phyloP scores from a whole-genome alignment of 2,329 filamentous ascomycete genomes.

The Exserohilum turcica region DNA sequence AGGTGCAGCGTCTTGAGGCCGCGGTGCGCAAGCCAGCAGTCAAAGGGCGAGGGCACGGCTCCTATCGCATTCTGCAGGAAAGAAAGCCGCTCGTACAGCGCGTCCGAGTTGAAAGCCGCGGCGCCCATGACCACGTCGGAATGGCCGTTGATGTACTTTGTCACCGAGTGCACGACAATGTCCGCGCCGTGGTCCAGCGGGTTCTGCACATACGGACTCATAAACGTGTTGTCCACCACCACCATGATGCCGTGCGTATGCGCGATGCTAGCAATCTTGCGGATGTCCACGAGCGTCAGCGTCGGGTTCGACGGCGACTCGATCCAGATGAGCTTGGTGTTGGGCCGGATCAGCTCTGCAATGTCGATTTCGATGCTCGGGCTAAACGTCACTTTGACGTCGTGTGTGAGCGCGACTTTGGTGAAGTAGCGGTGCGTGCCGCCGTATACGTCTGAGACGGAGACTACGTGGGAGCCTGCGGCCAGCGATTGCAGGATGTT shows the following conservation, averaged over 20 bases:
- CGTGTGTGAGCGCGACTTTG: constrained; percentile 92
- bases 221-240: constrained; percentile 99
- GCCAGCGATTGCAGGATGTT: constrained; percentile 92
- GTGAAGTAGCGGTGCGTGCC: constrained; percentile 99
- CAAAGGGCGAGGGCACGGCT: constrained; percentile 90
- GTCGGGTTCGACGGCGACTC: constrained; percentile 95
- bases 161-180: constrained; percentile 95
- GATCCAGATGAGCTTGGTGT: constrained; percentile 97
- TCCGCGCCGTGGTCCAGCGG: constrained; percentile 94
- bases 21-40: constrained; percentile 97
- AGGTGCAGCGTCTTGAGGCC: constrained; percentile 96
- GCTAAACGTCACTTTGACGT: constrained; percentile 92
- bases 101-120: constrained; percentile 88
- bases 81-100: constrained; percentile 74
- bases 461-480: constrained; percentile 89
- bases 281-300: constrained; percentile 88
- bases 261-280: constrained; percentile 78
- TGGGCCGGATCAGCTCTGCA: constrained; percentile 77
- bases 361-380: constrained; percentile 91
- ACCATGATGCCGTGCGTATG: constrained; percentile 89
- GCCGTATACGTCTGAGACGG: constrained; percentile 96
- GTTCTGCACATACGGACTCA: constrained; percentile 96
- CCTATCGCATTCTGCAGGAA: constrained; percentile 99
- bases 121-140: constrained; percentile 96
- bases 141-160: constrained; percentile 99